phyloP scores from a whole-genome alignment of 129 eudicot genomes.

The Centella asiatica region DNA sequence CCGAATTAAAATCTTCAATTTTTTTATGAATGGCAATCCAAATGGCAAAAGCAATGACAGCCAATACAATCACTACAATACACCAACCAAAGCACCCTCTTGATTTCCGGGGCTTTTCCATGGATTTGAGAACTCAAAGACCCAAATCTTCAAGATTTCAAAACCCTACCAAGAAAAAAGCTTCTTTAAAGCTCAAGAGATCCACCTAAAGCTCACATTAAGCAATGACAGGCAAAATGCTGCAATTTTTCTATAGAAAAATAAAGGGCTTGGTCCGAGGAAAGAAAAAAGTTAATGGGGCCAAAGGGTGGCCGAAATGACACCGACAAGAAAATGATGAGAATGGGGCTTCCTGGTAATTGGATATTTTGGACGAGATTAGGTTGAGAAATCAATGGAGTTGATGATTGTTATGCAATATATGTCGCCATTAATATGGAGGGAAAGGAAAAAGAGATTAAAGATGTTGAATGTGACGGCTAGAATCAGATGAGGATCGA shows the following conservation, averaged over 20 bases:
- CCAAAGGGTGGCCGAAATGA: neutral
- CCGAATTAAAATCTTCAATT: slow-evolving; percentile 6
- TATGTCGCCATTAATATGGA: no score
- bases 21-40: slow-evolving; percentile 32
- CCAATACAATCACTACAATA: slow-evolving; percentile 40
- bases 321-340: no score
- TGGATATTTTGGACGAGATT: no score
- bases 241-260: neutral
- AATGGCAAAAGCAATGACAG: slow-evolving; percentile 35
- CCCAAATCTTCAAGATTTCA: slow-evolving; percentile 12
- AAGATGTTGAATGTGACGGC: no score
- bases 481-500: no score
- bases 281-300: neutral
- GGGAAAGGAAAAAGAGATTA: no score
- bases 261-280: neutral
- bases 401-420: no score
- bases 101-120: slow-evolving; percentile 29
- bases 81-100: slow-evolving; percentile 58
- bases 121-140: slow-evolving; percentile 4
- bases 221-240: neutral
- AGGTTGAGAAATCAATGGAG: no score
- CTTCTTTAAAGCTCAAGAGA: neutral
- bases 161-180: neutral
- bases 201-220: neutral
- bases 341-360: no score